These are phyloP conservation scores for Nelumbo lutea DNA, from an alignment of 164 flowering plant genomes.

Conservation along the genomic window DNA sequence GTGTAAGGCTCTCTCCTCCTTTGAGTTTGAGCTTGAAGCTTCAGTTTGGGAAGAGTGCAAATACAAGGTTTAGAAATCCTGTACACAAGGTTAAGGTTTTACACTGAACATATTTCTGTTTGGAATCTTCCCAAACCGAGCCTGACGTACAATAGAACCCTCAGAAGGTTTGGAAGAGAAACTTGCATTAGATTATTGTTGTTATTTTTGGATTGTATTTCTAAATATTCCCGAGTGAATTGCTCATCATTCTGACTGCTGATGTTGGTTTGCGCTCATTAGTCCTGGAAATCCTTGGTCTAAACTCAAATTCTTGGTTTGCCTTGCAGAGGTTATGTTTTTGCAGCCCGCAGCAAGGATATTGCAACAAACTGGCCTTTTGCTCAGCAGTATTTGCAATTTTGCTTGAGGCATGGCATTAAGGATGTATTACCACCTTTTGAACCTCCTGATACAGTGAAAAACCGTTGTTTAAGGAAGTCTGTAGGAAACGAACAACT, in stretches of 20 bases:
- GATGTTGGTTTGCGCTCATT: not conserved
- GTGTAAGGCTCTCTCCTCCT: not conserved
- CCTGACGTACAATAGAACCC: too few species aligned
- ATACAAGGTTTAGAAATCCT: too few species aligned
- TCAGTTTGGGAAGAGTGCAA: too few species aligned
- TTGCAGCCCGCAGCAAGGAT: constrained; percentile 52
- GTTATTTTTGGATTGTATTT: too few species aligned
- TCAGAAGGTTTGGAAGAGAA: too few species aligned
- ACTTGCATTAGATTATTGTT: too few species aligned
- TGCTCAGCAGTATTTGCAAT: constrained; percentile 54
- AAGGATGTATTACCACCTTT: constrained; percentile 79
- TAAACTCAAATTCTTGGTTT: constrained; percentile 2
- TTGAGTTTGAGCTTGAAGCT: too few species aligned
- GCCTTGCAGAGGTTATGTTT: constrained; percentile 77
- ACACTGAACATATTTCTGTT: too few species aligned
- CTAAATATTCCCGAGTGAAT: too few species aligned
- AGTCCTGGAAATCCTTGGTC: not conserved
- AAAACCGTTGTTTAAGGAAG: constrained; percentile 20
- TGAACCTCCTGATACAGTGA: constrained; percentile 42
- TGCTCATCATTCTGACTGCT: constrained; percentile 1
- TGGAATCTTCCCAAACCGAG: too few species aligned
- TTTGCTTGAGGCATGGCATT: constrained; percentile 77
- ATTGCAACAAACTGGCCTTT: constrained; percentile 82
- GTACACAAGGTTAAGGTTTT: too few species aligned
- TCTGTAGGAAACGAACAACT: constrained; percentile 8